These are phyloP conservation scores for Juncus inflexus DNA, from an alignment of 176 grass and related monocot genomes.

Conservation along the genomic window DNA sequence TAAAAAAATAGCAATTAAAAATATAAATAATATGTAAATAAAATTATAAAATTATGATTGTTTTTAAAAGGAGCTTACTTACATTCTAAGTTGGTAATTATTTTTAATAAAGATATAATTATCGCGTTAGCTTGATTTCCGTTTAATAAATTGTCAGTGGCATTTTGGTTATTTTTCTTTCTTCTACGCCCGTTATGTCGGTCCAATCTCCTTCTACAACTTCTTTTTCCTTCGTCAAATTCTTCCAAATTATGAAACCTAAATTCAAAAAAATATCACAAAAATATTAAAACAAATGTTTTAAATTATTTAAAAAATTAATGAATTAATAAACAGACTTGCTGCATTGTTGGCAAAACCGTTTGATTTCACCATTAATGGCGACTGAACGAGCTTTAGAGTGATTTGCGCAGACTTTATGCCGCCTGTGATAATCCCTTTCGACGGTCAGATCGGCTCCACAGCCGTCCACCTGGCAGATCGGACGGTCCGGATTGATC, in stretches of 20 bases:
- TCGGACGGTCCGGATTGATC: background rate
- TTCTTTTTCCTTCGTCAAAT: slow-evolving; percentile 90
- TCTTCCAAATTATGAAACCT: slow-evolving; percentile 82
- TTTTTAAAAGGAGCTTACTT: slow-evolving; percentile 21
- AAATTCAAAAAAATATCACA: slow-evolving; percentile 1
- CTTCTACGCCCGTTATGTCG: slow-evolving; percentile 71
- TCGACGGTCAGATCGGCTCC: slow-evolving; percentile 29
- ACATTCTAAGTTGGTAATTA: slow-evolving; percentile 70
- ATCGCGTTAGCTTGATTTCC: slow-evolving; percentile 40
- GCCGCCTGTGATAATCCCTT: slow-evolving; percentile 79
- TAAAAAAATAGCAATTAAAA: slow-evolving; percentile 40
- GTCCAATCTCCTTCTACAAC: slow-evolving; percentile 65
- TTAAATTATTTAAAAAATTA: slow-evolving; percentile 5
- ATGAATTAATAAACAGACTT: slow-evolving; percentile 45
- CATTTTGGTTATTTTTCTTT: slow-evolving; percentile 36
- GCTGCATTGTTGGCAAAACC: slow-evolving; percentile 95
- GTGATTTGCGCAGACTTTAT: slow-evolving; percentile 77
- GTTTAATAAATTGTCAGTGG: slow-evolving; percentile 20
- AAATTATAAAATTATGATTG: slow-evolving; percentile 22
- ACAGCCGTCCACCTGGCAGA: slow-evolving; percentile 75
- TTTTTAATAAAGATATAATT: slow-evolving; percentile 52
- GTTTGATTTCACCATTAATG: slow-evolving; percentile 41
- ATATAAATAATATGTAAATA: slow-evolving; percentile 24
- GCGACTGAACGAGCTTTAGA: slow-evolving; percentile 41
- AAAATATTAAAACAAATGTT: slow-evolving; percentile 7